These are phyloP conservation scores for Pseudocercospora fijiensis DNA, from an alignment of 2,329 filamentous ascomycete genomes.

Conservation along the genomic window DNA sequence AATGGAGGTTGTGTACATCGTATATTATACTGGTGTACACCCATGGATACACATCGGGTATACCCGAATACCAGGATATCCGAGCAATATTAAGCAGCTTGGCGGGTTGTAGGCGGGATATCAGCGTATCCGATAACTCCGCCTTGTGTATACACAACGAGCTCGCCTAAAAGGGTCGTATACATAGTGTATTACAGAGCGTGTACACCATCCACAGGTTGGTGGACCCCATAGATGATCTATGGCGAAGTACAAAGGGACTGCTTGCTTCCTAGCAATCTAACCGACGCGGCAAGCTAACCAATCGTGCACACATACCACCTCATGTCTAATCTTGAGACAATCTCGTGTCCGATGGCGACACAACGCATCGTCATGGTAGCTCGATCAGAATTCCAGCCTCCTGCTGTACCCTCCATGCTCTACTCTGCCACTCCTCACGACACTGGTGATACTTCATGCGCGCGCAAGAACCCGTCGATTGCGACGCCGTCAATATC, in stretches of 20 bases:
- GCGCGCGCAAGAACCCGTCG: background rate
- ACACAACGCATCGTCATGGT: constrained; percentile 4
- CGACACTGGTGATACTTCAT: background rate
- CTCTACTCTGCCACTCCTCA: background rate
- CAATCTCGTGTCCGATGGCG: constrained; percentile 12
- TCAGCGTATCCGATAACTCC: too few relatives aligned
- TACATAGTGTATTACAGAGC: too few relatives aligned
- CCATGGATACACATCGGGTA: too few relatives aligned
- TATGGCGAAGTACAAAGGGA: constrained; percentile 3
- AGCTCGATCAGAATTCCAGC: constrained; percentile 6
- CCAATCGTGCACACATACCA: background rate
- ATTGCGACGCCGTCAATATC: background rate
- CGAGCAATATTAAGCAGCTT: too few relatives aligned
- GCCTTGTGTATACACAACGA: too few relatives aligned
- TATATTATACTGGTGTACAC: too few relatives aligned
- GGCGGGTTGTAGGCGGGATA: too few relatives aligned
- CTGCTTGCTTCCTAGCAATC: constrained; percentile 15
- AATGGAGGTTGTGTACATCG: too few relatives aligned
- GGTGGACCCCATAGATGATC: too few relatives aligned
- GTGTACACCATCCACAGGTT: too few relatives aligned
- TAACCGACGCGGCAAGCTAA: constrained; percentile 15
- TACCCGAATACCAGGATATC: too few relatives aligned
- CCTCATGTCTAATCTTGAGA: constrained; percentile 13
- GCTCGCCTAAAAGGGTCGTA: too few relatives aligned
- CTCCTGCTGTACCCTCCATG: constrained; percentile 10